These are phyloP conservation scores for Panicum miliaceum DNA, from an alignment of 176 grass and related monocot genomes.

Conservation along the genomic window DNA sequence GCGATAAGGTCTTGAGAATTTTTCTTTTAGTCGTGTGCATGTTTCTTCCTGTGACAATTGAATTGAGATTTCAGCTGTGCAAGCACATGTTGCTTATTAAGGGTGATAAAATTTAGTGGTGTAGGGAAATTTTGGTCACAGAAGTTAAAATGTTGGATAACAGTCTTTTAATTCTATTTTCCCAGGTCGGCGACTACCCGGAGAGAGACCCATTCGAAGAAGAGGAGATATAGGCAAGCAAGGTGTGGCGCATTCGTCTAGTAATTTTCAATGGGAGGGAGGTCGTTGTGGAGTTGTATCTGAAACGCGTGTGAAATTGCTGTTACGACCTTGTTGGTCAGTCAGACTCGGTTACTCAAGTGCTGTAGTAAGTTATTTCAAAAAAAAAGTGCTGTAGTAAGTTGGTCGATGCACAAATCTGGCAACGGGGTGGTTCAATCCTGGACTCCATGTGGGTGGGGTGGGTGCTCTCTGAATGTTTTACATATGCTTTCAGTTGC, in stretches of 20 bases:
- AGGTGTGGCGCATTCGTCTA: neutral
- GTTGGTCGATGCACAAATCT: too few relatives aligned
- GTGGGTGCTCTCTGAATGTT: too few relatives aligned
- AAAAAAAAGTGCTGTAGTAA: too few relatives aligned
- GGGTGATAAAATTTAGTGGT: neutral
- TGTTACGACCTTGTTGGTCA: neutral
- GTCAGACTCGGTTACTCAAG: neutral
- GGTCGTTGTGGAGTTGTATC: neutral
- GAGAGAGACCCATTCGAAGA: constrained; percentile 97
- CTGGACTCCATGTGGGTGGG: too few relatives aligned
- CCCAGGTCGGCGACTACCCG: constrained; percentile 77
- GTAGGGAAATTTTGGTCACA: neutral
- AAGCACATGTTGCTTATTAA: neutral
- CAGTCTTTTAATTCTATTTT: neutral
- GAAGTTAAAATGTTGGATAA: constrained; percentile 20
- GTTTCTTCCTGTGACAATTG: neutral
- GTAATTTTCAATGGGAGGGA: neutral
- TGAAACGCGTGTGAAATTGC: neutral
- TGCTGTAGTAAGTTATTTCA: too few relatives aligned
- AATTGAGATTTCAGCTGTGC: neutral
- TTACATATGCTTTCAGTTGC: too few relatives aligned
- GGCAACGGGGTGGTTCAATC: too few relatives aligned
- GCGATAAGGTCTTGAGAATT: neutral
- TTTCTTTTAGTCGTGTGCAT: neutral
- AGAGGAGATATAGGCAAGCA: constrained; percentile 65